Evolutionary conservation across 164 flowering plant species (phyloP).

Genomic region (Amborella trichopoda): DNA sequence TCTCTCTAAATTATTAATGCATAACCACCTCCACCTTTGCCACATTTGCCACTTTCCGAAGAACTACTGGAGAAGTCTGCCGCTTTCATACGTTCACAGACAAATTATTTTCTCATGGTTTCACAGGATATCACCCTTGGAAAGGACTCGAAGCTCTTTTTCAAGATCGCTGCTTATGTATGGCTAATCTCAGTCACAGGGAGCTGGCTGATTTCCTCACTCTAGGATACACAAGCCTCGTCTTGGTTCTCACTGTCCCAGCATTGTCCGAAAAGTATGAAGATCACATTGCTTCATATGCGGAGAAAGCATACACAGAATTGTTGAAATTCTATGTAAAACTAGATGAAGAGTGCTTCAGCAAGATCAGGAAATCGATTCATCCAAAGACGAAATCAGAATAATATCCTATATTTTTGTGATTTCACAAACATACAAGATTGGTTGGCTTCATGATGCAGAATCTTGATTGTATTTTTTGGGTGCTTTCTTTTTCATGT

Average conservation of each 20-base stretch:
- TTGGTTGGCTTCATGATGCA: too few relatives aligned
- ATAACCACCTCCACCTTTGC: slow-evolving; percentile 89
- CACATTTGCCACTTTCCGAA: slow-evolving; percentile 60
- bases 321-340: slow-evolving; percentile 25
- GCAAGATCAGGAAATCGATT: slow-evolving; percentile 29
- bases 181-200: slow-evolving; percentile 54
- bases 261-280: slow-evolving; percentile 65
- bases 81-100: slow-evolving; percentile 22
- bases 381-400: slow-evolving; percentile 38
- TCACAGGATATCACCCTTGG: slow-evolving; percentile 68
- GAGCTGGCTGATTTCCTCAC: slow-evolving; percentile 61
- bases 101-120: slow-evolving; percentile 41
- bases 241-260: slow-evolving; percentile 60
- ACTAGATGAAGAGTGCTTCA: slow-evolving; percentile 25
- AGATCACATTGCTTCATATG: slow-evolving; percentile 36
- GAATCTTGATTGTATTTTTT: too few relatives aligned
- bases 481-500: too few relatives aligned
- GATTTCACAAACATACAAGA: too few relatives aligned
- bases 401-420: not conserved
- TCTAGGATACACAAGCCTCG: slow-evolving; percentile 62
- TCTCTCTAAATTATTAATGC: too few relatives aligned
- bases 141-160: slow-evolving; percentile 49
- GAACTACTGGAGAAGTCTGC: slow-evolving; percentile 48
- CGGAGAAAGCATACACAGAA: slow-evolving; percentile 19
- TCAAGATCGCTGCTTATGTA: slow-evolving; percentile 47